phyloP scores from a whole-genome alignment of 2,329 filamentous ascomycete genomes.

The Diaporthe ampelina region DNA sequence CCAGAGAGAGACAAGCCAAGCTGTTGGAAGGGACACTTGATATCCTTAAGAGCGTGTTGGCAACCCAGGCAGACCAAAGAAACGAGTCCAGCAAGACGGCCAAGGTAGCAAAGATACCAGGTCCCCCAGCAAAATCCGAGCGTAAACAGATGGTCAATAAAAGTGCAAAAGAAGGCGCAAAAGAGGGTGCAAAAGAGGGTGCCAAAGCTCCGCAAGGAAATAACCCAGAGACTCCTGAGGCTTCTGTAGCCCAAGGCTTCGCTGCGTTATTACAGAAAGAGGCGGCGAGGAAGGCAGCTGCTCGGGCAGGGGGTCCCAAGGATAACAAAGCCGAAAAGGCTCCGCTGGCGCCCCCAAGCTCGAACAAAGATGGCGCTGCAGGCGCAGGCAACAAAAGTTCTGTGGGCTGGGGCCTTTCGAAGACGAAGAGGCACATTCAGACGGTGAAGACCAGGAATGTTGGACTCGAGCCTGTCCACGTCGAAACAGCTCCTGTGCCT shows the following conservation, averaged over 20 bases:
- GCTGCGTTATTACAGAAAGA: not conserved
- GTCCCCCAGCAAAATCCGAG: conserved; percentile 28
- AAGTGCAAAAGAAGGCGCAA: not conserved
- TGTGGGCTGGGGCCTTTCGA: not conserved
- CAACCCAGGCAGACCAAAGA: conserved; percentile 44
- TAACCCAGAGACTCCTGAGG: not conserved
- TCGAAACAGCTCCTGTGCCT: conserved; percentile 61
- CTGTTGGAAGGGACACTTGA: conserved; percentile 54
- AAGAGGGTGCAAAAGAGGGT: not conserved
- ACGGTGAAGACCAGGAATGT: conserved; percentile 48
- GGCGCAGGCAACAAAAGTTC: not conserved
- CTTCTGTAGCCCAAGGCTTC: conserved; percentile 26
- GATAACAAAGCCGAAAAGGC: not conserved
- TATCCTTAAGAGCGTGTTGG: conserved; percentile 55
- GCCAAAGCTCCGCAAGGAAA: not conserved
- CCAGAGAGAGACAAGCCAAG: conserved; percentile 48
- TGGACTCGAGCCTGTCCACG: conserved; percentile 25
- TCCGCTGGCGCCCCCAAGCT: not conserved
- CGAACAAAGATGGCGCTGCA: not conserved
- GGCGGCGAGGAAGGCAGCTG: not conserved
- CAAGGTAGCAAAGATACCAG: not conserved
- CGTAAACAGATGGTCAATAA: conserved; percentile 12
- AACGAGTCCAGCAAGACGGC: conserved; percentile 35
- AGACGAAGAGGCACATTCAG: conserved; percentile 41
- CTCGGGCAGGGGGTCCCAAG: not conserved